These are phyloP conservation scores for Carex arenaria DNA, from an alignment of 202 grass and related monocot species.

Conservation along the genomic window DNA sequence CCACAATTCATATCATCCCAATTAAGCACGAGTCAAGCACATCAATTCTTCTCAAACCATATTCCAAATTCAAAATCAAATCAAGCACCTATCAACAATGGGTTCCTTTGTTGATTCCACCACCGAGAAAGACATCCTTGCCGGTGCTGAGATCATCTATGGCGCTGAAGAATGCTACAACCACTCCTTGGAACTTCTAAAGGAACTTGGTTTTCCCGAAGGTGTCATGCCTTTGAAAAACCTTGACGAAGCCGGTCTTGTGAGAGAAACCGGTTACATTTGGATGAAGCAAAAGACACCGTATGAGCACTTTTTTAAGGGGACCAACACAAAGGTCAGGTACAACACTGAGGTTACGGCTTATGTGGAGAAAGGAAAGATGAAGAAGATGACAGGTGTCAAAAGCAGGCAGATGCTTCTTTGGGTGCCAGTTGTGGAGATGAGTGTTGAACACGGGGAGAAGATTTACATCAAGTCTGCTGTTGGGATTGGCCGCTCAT, in stretches of 20 bases:
- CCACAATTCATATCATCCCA: background rate
- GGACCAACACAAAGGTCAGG: constrained; percentile 47
- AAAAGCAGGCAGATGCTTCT: constrained; percentile 79
- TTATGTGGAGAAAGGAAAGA: constrained; percentile 69
- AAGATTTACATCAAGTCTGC: constrained; percentile 78
- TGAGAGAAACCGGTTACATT: constrained; percentile 72
- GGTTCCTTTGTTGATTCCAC: constrained; percentile 19
- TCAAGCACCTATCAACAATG: constrained; percentile 7
- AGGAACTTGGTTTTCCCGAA: constrained; percentile 50
- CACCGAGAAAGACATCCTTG: constrained; percentile 5
- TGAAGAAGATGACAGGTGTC: constrained; percentile 84
- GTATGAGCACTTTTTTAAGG: constrained; percentile 73
- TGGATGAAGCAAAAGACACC: constrained; percentile 79
- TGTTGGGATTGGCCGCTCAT: constrained; percentile 65
- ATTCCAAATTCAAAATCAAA: background rate
- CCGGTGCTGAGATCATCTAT: constrained; percentile 46
- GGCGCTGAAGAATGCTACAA: constrained; percentile 59
- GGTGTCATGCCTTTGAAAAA: constrained; percentile 74
- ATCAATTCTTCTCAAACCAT: background rate
- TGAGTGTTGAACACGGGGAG: constrained; percentile 48
- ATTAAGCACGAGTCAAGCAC: background rate
- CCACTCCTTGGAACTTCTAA: constrained; percentile 57
- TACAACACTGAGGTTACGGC: constrained; percentile 79
- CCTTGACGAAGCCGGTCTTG: constrained; percentile 71
- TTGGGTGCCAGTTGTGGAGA: constrained; percentile 88